Evolutionary conservation across 2,329 filamentous ascomycete genomes (phyloP).

Genomic region (Epichloe gansuensis): DNA sequence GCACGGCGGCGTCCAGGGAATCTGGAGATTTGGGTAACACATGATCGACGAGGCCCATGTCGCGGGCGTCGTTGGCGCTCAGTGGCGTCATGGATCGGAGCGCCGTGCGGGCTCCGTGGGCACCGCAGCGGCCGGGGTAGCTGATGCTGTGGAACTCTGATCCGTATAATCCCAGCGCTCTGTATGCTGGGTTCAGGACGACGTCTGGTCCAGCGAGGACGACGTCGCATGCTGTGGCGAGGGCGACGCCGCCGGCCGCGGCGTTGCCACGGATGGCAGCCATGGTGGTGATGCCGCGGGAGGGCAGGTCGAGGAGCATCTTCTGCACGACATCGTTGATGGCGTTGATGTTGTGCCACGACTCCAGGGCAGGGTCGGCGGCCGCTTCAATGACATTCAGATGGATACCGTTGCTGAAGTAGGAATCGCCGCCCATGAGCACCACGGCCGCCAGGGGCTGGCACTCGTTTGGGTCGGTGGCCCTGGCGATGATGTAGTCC

Average conservation of each 20-base stretch:
- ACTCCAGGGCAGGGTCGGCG: conserved; percentile 24
- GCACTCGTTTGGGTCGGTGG: conserved; percentile 6
- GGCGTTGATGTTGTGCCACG: conserved; percentile 31
- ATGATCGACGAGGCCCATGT: conserved; percentile 26
- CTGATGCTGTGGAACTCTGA: conserved; percentile 30
- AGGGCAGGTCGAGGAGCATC: conserved; percentile 25
- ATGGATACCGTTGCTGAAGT: conserved; percentile 32
- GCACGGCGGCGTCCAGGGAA: conserved; percentile 22
- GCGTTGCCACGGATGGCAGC: conserved; percentile 29
- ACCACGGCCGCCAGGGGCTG: conserved; percentile 23
- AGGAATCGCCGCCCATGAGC: conserved; percentile 24
- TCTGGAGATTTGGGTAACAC: conserved; percentile 22
- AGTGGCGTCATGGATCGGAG: conserved; percentile 26
- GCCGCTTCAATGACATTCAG: conserved; percentile 31
- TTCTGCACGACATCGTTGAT: conserved; percentile 29
- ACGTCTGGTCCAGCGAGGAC: conserved; percentile 26
- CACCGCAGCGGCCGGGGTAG: conserved; percentile 26
- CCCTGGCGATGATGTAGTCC: conserved; percentile 19
- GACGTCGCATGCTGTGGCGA: conserved; percentile 25
- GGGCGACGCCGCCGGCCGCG: conserved; percentile 29
- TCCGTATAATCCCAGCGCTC: conserved; percentile 23
- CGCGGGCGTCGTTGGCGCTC: conserved; percentile 24
- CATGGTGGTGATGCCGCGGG: conserved; percentile 22
- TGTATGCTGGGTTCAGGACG: conserved; percentile 30
- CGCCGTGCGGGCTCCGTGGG: conserved; percentile 16